Evolutionary conservation across 305 asterid species (phyloP), one percentile per base, ranked within the genome.

Genomic region (Withania somnifera): DNA sequence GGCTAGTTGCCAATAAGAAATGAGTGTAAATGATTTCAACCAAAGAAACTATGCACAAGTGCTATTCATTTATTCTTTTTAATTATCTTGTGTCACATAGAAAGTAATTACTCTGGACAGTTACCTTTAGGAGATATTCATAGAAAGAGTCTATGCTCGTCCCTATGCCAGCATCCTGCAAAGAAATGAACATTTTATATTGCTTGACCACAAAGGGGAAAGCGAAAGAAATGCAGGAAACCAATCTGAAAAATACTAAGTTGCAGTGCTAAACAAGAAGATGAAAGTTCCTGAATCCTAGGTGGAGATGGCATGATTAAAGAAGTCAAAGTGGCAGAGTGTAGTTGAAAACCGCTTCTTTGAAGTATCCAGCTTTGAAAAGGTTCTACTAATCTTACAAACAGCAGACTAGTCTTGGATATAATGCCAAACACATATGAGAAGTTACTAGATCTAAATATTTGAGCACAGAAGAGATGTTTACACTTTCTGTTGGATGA

Each of bases 81-180:
- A 75, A 11, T 26, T 30, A 50, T 75, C 17, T 75, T 50, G 80
- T 50, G 26, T 47, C 28, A 24, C 26, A 47, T 5, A 50, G 15
- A 75, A 75, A 75, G 45, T 51, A 26, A 75, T 26, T 4, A 50
- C 17, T 50, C 63, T 0, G 3, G 3, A 51, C 67, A 80, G 47
- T 80, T 83, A 93, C 99, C 98, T 96, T 96, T 69, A 96, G 87
- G 58, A 96, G 96, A 87, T 96, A 96, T 87, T 96, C 99, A 80
- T 96, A 96, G 85, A 94, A 96, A 77, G 99, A 94, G 89, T 94
- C 99, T 84, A 95, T 92, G 88, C 99, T 94, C 71, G 99, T 94
- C 82, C 99, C 99, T 76, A 95, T 93, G 85, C 98, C 98, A 78
- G 99, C 98, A 91, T 95, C 98, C 98, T 94, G 92, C 87, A 89